phyloP scores from a whole-genome alignment of 169 alveolate species.

The Cryptosporidium parvum region DNA sequence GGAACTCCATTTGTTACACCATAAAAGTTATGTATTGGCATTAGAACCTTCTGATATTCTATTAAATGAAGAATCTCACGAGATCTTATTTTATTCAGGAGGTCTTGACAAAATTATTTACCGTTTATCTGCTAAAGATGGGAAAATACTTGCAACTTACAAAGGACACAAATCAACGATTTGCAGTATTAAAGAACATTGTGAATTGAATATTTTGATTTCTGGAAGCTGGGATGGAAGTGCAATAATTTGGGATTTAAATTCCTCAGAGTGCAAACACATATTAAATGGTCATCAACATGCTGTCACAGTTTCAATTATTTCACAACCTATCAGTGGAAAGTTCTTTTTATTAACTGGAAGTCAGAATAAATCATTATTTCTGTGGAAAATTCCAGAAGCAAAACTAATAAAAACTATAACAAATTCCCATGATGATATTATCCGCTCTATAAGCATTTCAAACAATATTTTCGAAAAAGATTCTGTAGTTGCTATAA shows the following conservation, averaged over 20 bases:
- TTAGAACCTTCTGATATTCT: constrained; percentile 31
- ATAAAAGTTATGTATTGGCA: constrained; percentile 38
- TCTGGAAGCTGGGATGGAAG: constrained; percentile 75
- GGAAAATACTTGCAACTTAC: constrained; percentile 4
- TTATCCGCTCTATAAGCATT: constrained; percentile 51
- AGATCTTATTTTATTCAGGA: constrained; percentile 30
- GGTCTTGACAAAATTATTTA: constrained; percentile 63
- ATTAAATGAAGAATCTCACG: background rate
- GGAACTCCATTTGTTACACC: constrained; percentile 6
- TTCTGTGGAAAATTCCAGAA: constrained; percentile 35
- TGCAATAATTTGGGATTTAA: constrained; percentile 64
- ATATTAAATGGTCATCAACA: constrained; percentile 17
- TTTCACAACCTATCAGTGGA: background rate
- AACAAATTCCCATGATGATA: constrained; percentile 47
- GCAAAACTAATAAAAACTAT: constrained; percentile 4
- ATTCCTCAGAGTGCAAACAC: constrained; percentile 6
- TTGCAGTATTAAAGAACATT: constrained; percentile 21
- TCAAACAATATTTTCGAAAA: constrained; percentile 7
- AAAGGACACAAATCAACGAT: constrained; percentile 63
- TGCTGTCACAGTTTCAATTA: constrained; percentile 48
- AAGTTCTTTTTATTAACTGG: constrained; percentile 40
- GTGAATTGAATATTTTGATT: background rate
- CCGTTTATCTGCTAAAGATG: constrained; percentile 52
- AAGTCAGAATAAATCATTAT: constrained; percentile 45
- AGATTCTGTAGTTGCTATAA: background rate